Percentiles rank a stretch among this genome's conserved stretches.
Conservation (phyloP, 2,329 filamentous ascomycete species). For the Colletotrichum godetiae region DNA sequence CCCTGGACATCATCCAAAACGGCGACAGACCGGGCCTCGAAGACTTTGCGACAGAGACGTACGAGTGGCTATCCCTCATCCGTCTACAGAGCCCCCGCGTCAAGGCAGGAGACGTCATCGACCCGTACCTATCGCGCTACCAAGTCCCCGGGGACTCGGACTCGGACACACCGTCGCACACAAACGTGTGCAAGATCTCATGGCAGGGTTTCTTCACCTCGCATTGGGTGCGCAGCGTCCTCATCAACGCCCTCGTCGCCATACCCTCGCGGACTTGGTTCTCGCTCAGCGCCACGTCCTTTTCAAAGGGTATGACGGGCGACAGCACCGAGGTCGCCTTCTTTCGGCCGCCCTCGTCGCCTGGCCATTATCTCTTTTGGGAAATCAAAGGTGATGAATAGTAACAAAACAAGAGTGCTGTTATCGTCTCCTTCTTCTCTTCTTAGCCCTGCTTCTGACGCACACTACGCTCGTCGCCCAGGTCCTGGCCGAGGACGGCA, state of each 20-base stretch:
- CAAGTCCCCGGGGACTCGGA: constrained; percentile 58
- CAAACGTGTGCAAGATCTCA: constrained; percentile 60
- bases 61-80: constrained; percentile 82
- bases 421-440: background rate
- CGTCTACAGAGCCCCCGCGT: constrained; percentile 75
- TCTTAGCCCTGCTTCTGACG: constrained; percentile 69
- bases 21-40: constrained; percentile 65
- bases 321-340: constrained; percentile 63
- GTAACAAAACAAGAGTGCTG: background rate
- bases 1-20: constrained; percentile 43
- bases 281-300: constrained; percentile 62
- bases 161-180: constrained; percentile 37
- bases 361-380: constrained; percentile 70
- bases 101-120: constrained; percentile 65
- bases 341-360: constrained; percentile 60
- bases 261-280: constrained; percentile 65
- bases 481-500: constrained; percentile 75
- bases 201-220: constrained; percentile 71
- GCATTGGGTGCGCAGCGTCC: constrained; percentile 60
- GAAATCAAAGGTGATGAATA: constrained; percentile 60
- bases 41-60: constrained; percentile 70
- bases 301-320: constrained; percentile 57
- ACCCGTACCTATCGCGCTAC: constrained; percentile 78
- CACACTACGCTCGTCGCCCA: constrained; percentile 73
- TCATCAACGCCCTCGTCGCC: constrained; percentile 57